Evolutionary conservation across 306 rosid species (phyloP).

Genomic region (Sicyos baderoa): DNA sequence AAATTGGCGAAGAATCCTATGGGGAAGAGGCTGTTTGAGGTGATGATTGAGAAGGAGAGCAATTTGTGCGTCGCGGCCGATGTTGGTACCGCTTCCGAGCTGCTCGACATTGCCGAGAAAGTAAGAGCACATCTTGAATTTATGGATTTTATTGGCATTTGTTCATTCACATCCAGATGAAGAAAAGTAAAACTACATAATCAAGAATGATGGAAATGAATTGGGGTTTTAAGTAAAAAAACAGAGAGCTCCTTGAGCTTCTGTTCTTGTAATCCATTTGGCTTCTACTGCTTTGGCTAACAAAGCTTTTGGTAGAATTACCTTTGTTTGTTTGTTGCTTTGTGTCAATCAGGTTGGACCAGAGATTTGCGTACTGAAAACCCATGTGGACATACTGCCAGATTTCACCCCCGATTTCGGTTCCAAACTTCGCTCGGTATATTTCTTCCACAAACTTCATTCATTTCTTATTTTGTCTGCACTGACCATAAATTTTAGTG

Average conservation of each 20-base stretch:
- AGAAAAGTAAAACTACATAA: background rate
- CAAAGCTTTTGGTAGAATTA: background rate
- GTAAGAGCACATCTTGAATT: conserved; percentile 22
- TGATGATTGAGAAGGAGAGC: conserved; percentile 72
- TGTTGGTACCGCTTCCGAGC: conserved; percentile 70
- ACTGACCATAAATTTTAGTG: background rate
- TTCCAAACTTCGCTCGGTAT: conserved; percentile 68
- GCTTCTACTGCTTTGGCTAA: background rate
- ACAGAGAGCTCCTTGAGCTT: background rate
- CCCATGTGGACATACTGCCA: conserved; percentile 88
- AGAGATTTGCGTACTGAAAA: conserved; percentile 85
- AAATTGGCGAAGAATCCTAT: conserved; percentile 63
- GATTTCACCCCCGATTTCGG: conserved; percentile 89
- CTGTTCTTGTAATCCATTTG: background rate
- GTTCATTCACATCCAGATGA: background rate
- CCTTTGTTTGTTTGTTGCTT: conserved; percentile 1
- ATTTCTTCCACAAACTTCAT: background rate
- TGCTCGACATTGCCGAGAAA: conserved; percentile 77
- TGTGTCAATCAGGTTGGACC: conserved; percentile 60
- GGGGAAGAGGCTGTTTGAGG: conserved; percentile 71
- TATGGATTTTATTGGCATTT: conserved; percentile 6
- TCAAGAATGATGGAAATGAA: background rate
- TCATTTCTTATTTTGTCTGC: background rate
- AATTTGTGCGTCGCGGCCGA: conserved; percentile 85
- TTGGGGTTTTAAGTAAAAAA: background rate